Base-by-base conservation (phyloP, 306 rosid genomes). In the Casuarina cunninghamiana region DNA sequence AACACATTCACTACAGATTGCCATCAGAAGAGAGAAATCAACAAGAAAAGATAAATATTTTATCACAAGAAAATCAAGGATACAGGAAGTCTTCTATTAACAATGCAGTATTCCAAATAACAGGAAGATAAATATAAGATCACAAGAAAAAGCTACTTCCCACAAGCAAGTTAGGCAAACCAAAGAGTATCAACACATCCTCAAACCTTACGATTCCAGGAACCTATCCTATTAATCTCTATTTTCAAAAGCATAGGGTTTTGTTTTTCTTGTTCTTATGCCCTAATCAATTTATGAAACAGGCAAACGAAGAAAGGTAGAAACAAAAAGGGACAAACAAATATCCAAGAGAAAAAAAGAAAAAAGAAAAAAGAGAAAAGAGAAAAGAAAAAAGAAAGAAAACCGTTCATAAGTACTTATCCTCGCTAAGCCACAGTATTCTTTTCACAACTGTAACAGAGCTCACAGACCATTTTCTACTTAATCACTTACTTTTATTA, bases 121-220 rank as follows among this genome's bases (percentile, higher is more conserved):
- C 48, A 53, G 26, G n/a, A 41, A 3, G 1, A 55, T 5, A 55
- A 41, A 41, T 39, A 73, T 11, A 32, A 9, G 15, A 63, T 35
- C 38, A 72, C 41, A 81, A 65, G 37, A 60, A 81, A 16, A 62
- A 55, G 63, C 49, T 10, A 17, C 71, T 26, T 75, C 38, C 13
- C 62, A 69, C 75, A 79, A 76, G 79, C 81, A 72, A 57, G 80
- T 42, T 73, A 42, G 53, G 66, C 51, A 38, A 68, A 41, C 66
- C 37, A 51, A 57, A 43, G 19, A 39, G 68, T 15, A 45, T 45
- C 53, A 69, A 12, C 46, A 51, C 2, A 72, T 58, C 66, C 75
- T 45, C 13, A 17, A 48, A 53, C 6, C 73, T 5, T 51, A 49
- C 21, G 67, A 6, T 19, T 70, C 3, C 48, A 4, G 15, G 41